Evolutionary conservation across 2,329 filamentous ascomycete genomes (phyloP).

Genomic region (Penicillium sp.): DNA sequence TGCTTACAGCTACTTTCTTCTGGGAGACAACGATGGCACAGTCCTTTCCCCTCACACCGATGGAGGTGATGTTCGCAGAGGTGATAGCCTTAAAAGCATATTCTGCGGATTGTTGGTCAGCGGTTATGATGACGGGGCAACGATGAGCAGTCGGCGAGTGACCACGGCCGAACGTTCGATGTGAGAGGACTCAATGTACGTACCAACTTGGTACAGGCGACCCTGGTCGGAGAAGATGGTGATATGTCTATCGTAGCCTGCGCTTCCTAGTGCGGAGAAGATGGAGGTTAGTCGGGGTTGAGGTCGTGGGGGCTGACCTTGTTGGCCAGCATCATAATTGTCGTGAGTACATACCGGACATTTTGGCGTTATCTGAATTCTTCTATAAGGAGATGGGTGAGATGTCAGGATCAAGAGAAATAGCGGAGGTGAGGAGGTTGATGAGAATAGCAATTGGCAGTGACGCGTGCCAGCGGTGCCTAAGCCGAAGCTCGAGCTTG

Average conservation of each 20-base stretch:
- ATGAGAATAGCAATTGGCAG: conserved; percentile 28
- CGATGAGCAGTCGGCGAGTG: conserved; percentile 19
- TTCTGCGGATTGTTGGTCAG: conserved; percentile 62
- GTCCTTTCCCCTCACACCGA: conserved; percentile 94
- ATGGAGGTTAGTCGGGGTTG: conserved; percentile 34
- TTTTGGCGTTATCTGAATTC: conserved; percentile 34
- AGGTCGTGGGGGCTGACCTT: conserved; percentile 32
- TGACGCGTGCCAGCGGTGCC: conserved; percentile 44
- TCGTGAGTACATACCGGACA: conserved; percentile 47
- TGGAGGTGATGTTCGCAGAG: conserved; percentile 96
- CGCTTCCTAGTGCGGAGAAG: conserved; percentile 62
- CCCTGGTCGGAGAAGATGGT: conserved; percentile 99
- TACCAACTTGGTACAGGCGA: conserved; percentile 98
- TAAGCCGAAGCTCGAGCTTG: conserved; percentile 46
- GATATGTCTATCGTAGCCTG: conserved; percentile 97
- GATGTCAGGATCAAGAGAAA: conserved; percentile 9
- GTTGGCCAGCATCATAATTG: conserved; percentile 13
- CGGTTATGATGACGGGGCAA: conserved; percentile 19
- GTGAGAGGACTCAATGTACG: conserved; percentile 19
- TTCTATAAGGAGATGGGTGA: conserved; percentile 18
- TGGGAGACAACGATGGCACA: conserved; percentile 97
- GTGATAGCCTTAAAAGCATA: conserved; percentile 99
- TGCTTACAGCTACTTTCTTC: conserved; percentile 96
- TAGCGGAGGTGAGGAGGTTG: conserved; percentile 19
- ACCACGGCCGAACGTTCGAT: conserved; percentile 1